Base-by-base conservation (phyloP, 495 filamentous ascomycete species). In the Parathielavia appendiculata region DNA sequence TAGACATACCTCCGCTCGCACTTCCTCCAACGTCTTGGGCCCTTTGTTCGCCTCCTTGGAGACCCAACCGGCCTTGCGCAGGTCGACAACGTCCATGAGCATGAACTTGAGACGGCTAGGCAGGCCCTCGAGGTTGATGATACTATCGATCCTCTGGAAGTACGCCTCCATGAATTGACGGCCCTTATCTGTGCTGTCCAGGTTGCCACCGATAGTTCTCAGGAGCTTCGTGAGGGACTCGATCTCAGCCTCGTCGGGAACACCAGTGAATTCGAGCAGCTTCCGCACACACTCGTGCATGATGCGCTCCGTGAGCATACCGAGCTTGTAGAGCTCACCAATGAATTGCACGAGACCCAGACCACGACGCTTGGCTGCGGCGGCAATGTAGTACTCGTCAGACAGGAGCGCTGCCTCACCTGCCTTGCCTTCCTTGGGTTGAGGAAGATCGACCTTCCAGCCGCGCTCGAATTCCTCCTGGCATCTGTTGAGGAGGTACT, bases 271-370 rank as follows among this genome's bases (percentile, higher is more conserved):
- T 73, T 99, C 92, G 53, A 97, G 89, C 53, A 97, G 79, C 74
- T 96, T 96, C 79, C 89, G 86, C 13, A 97, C 90, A 81, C 93
- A 99, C 76, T 97, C 91, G 77, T 97, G 95, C 93, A 99, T 98
- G 77, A 98, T 97, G 73, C 91, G 90, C 70, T 96, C 88, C 48
- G 93, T 99, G 73, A 99, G 82, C 93, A 99, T 99, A 65, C 86
- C 84, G 60, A 98, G 83, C 79, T 97, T 97, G 84, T 93, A 98
- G 39, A 98, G 85, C 71, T 98, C 93, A 76, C 93, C 93, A 72
- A 99, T 99, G 77, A 99, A 97, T 74, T 97, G 92, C 63, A 99
- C 91, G 52, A 99, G 81, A 84, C 93, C 93, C 60, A 99, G 86
- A 75, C 93, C 93, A 71, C 90, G 87, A 73, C 93, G 86, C 79